Conservation (phyloP, 2,329 filamentous ascomycete species). For the Exophiala sp. region DNA sequence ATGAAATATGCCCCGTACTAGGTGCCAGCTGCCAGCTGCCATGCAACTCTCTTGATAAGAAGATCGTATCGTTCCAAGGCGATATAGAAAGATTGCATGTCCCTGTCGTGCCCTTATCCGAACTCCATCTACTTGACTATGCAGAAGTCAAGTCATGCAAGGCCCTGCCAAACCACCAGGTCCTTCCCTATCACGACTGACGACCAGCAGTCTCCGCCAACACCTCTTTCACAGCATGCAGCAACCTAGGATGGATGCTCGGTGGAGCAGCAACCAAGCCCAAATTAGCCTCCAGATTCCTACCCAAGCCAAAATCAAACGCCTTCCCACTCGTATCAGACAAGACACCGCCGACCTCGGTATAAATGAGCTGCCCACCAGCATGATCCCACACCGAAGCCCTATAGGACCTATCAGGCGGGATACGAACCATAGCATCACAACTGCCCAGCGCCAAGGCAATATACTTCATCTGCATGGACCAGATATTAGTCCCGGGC, state of each 20-base stretch:
- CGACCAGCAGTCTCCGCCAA: neutral
- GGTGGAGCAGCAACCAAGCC: conserved; percentile 40
- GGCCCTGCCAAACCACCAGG: too few species aligned
- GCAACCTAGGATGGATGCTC: neutral
- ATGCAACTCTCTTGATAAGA: too few species aligned
- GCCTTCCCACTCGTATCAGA: conserved; percentile 47
- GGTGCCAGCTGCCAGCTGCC: too few species aligned
- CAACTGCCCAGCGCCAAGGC: conserved; percentile 47
- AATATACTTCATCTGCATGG: conserved; percentile 51
- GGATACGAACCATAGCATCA: conserved; percentile 47
- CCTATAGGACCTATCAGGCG: conserved; percentile 42
- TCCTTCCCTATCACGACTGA: too few species aligned
- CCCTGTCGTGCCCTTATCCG: too few species aligned
- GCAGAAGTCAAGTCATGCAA: too few species aligned
- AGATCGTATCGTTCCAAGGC: too few species aligned
- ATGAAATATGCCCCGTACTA: too few species aligned
- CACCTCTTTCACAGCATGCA: neutral
- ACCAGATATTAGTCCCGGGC: conserved; percentile 48
- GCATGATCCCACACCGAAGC: conserved; percentile 54
- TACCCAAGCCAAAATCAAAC: conserved; percentile 45
- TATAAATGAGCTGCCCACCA: conserved; percentile 47
- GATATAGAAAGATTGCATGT: too few species aligned
- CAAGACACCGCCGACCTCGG: conserved; percentile 45
- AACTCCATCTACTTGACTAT: too few species aligned
- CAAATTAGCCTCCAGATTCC: conserved; percentile 36